A percentile compares a stretch with the other conserved stretches of the same genome.
These are phyloP conservation scores for Coniophora puteana DNA, from an alignment of 1,284 basidiomycete genomes.

Conservation along the genomic window DNA sequence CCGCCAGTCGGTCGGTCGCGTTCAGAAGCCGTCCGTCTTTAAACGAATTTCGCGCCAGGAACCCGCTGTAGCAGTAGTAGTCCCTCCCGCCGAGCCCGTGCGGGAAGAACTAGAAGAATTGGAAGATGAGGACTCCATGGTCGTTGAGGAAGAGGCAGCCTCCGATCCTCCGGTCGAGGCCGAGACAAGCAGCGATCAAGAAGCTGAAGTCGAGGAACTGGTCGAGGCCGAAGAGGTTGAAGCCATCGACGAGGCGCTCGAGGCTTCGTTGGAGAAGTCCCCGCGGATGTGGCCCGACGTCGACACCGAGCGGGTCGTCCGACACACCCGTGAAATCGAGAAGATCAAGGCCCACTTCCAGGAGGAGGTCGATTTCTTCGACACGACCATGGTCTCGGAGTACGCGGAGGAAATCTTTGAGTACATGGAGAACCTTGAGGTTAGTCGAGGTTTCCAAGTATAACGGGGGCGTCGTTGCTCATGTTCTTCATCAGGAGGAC, in stretches of 20 bases:
- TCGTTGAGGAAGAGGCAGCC: slow-evolving; percentile 41
- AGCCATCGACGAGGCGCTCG: slow-evolving; percentile 39
- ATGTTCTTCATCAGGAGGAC: slow-evolving; percentile 53
- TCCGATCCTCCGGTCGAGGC: too few relatives aligned
- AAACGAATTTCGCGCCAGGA: slow-evolving; percentile 41
- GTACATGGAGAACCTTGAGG: slow-evolving; percentile 94
- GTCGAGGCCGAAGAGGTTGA: slow-evolving; percentile 37
- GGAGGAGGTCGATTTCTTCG: slow-evolving; percentile 82
- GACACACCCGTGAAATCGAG: slow-evolving; percentile 58
- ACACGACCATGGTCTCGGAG: slow-evolving; percentile 97
- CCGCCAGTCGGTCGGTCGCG: slow-evolving; percentile 32
- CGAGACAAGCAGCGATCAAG: slow-evolving; percentile 36
- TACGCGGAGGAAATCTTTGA: slow-evolving; percentile 97
- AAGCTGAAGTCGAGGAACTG: slow-evolving; percentile 60
- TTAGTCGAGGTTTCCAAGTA: slow-evolving; percentile 32
- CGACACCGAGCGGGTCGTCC: slow-evolving; percentile 52
- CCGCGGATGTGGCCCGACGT: slow-evolving; percentile 68
- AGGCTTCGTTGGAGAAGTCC: slow-evolving; percentile 32
- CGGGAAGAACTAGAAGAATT: too few relatives aligned
- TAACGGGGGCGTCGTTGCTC: slow-evolving; percentile 10
- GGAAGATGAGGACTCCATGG: slow-evolving; percentile 55
- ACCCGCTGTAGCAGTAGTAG: slow-evolving; percentile 33
- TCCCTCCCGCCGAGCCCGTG: slow-evolving; percentile 30
- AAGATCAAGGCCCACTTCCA: slow-evolving; percentile 71
- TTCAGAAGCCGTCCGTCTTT: slow-evolving; percentile 30